Base-by-base conservation (phyloP, 495 filamentous ascomycete species). In the Penicillium fimorum region DNA sequence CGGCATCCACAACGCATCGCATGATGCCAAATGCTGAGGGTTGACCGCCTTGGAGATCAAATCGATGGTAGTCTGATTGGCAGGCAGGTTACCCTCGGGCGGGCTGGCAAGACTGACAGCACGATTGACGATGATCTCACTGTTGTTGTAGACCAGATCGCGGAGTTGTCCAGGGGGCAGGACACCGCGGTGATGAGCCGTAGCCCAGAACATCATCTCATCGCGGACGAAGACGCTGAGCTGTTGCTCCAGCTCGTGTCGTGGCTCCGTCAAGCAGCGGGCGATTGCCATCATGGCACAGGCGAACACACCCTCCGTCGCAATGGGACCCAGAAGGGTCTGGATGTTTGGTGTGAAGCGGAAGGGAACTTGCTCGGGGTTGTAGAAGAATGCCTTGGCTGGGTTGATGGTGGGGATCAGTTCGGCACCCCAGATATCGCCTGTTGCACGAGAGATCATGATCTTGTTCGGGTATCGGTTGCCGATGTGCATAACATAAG, bases 121-220 rank as follows among this genome's bases (percentile, higher is more conserved):
- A 58, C 87, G 86, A 74, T 92, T 96, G 42, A 96, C 91, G 46
- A 97, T 89, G 59, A 89, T 77, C 38, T 96, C 92, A 60, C 87
- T 89, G 72, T 97, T 99, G 30, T 79, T 77, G 73, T 92, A 87
- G 15, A 97, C 95, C 58, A 87, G 82, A 30, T 97, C 91, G 40
- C 95, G 82, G 45, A 99, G 76, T 69, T 89, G 85, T 9, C 74
- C 79, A 41, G 92, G 88, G 22, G 79, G 80, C 47, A 90, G 77
- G 13, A 61, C 62, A n/a, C 74, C 72, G 25, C 90, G 84, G 67
- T 96, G 90, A 52, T 88, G 86, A 53, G 83, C 84, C 9, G 90
- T 96, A 62, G 89, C 90, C 94, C 94, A 97, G 74, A 92, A 96
- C 64, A 92, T 91, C 85, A 97, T 95, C 71, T 99, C 95, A 62